These are phyloP conservation scores for Penicillium oxalicum DNA, from an alignment of 2,329 filamentous ascomycete species.

Conservation along the genomic window DNA sequence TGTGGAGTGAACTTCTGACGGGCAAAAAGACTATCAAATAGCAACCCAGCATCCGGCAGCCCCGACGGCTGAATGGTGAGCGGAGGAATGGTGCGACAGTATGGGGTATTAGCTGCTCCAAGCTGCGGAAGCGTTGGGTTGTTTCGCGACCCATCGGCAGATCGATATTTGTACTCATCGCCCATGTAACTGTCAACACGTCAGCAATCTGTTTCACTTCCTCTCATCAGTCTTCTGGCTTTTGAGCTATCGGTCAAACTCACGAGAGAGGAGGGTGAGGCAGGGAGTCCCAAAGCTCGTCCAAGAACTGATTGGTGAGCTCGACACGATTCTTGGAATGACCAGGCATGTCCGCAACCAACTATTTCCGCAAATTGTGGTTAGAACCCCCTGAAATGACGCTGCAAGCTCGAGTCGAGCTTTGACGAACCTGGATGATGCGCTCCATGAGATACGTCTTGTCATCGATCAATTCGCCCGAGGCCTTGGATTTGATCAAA, in stretches of 20 bases:
- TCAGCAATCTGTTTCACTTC: conserved; percentile 5
- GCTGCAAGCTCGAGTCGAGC: too few relatives aligned
- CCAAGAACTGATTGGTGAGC: conserved; percentile 62
- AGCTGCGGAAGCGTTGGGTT: conserved; percentile 61
- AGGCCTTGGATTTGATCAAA: conserved; percentile 57
- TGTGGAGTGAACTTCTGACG: conserved; percentile 45
- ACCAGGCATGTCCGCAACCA: conserved; percentile 60
- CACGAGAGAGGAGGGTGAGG: conserved; percentile 67
- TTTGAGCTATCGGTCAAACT: conserved; percentile 7
- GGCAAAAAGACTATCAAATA: conserved; percentile 43
- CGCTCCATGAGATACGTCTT: conserved; percentile 73
- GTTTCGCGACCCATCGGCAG: conserved; percentile 65
- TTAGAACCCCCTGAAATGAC: not conserved
- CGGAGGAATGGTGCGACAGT: conserved; percentile 59
- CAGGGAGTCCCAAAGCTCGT: conserved; percentile 63
- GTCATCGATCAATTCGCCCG: conserved; percentile 62
- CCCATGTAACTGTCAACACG: conserved; percentile 35
- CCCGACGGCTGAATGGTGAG: conserved; percentile 56
- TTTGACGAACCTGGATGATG: conserved; percentile 50
- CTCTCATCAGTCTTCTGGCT: not conserved
- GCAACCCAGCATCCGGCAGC: conserved; percentile 57
- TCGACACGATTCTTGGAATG: conserved; percentile 56
- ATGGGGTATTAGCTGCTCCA: conserved; percentile 61
- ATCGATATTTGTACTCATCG: conserved; percentile 58
- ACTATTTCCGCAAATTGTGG: conserved; percentile 28